A percentile compares a stretch with the other conserved stretches of the same genome.
These are phyloP conservation scores for Exophiala alcalophila DNA, from an alignment of 2,329 filamentous ascomycete genomes.

Conservation along the genomic window DNA sequence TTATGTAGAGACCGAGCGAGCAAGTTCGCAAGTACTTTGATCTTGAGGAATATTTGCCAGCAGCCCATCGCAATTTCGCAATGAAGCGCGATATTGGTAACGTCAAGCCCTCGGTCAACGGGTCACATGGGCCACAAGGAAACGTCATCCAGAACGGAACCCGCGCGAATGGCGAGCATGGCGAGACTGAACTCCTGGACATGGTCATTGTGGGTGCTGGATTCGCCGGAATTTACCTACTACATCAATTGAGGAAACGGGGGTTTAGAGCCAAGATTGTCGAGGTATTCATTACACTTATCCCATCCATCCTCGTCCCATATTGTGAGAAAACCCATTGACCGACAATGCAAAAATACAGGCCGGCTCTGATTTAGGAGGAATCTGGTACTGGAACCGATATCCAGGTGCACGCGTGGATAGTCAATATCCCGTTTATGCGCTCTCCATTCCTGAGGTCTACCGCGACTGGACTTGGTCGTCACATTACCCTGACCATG, in stretches of 20 bases:
- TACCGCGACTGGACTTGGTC: conserved; percentile 35
- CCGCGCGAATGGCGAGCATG: conserved; percentile 42
- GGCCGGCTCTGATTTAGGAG: conserved; percentile 15
- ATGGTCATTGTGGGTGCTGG: conserved; percentile 32
- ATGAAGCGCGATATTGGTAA: conserved; percentile 9
- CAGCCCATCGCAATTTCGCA: too few relatives aligned
- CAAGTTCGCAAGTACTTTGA: too few relatives aligned
- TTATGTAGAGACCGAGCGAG: too few relatives aligned
- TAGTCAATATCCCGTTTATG: conserved; percentile 48
- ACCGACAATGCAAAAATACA: neutral
- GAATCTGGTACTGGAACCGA: conserved; percentile 25
- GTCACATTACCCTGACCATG: conserved; percentile 21
- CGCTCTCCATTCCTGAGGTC: conserved; percentile 51
- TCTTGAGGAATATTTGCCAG: too few relatives aligned
- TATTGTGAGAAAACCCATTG: neutral
- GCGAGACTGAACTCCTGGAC: conserved; percentile 4
- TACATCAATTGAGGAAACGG: conserved; percentile 51
- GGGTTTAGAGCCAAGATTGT: conserved; percentile 50
- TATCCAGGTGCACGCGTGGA: conserved; percentile 49
- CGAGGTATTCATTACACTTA: conserved; percentile 7
- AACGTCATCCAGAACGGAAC: neutral
- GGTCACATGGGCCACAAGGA: neutral
- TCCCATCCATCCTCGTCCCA: neutral
- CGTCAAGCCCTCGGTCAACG: conserved; percentile 1
- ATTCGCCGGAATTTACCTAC: conserved; percentile 48